Conservation (phyloP, 306 rosid genomes). For the Castanea crenata region DNA sequence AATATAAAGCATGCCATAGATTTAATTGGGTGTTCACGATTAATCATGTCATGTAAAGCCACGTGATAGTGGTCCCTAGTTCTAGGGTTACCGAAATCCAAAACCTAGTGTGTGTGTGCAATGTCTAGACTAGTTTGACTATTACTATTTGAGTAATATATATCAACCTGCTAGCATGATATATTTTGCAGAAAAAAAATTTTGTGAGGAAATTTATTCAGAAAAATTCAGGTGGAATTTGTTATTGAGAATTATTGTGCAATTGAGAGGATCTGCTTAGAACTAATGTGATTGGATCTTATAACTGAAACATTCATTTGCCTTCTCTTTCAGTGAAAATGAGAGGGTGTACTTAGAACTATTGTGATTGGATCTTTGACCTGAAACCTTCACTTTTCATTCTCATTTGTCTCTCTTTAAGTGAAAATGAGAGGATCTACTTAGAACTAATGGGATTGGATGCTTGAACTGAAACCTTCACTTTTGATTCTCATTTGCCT, state of each 20-base stretch:
- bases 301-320: background rate
- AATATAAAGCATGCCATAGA: constrained; percentile 60
- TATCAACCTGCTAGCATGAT: background rate
- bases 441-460: background rate
- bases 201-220: background rate
- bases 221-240: background rate
- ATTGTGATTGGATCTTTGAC: background rate
- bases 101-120: constrained; percentile 42
- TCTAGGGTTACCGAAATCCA: constrained; percentile 55
- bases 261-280: background rate
- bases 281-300: background rate
- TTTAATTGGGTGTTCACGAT: constrained; percentile 56
- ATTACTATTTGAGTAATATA: background rate
- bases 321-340: background rate
- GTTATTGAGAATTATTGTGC: background rate
- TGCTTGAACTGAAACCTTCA: background rate
- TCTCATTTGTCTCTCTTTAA: background rate
- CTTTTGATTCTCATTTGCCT: background rate
- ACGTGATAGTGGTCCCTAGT: constrained; percentile 62
- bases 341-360: background rate
- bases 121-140: constrained; percentile 15
- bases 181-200: background rate
- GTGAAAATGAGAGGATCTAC: background rate
- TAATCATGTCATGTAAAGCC: too few relatives aligned
- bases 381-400: background rate